These are phyloP conservation scores for Triticum urartu DNA, from an alignment of 176 grass and related monocot species.

Conservation along the genomic window DNA sequence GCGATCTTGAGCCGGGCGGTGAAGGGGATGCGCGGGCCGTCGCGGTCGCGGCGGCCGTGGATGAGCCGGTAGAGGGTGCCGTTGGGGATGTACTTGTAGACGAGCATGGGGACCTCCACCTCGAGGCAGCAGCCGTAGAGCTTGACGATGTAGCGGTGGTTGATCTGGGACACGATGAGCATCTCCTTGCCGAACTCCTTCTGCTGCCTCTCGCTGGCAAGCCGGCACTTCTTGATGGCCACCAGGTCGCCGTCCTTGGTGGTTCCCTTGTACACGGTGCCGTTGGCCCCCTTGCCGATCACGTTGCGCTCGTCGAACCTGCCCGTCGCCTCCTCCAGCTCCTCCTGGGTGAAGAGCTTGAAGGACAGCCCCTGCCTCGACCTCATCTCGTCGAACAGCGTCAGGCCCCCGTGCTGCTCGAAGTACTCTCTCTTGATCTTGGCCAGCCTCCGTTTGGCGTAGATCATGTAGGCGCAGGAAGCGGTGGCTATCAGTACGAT, in stretches of 20 bases:
- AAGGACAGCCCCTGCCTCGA: conserved; percentile 59
- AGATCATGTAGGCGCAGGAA: conserved; percentile 33
- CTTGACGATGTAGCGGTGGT: conserved; percentile 61
- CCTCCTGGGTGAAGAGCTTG: conserved; percentile 57
- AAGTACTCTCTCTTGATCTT: conserved; percentile 52
- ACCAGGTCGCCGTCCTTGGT: conserved; percentile 36
- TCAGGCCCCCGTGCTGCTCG: conserved; percentile 61
- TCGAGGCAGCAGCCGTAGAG: conserved; percentile 67
- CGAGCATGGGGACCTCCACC: conserved; percentile 67
- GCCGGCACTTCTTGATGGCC: conserved; percentile 53
- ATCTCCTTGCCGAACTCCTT: conserved; percentile 82
- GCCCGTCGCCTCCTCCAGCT: conserved; percentile 58
- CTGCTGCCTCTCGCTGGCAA: conserved; percentile 58
- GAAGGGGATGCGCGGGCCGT: conserved; percentile 2
- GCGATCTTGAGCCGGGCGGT: conserved; percentile 43
- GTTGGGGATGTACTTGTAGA: conserved; percentile 55
- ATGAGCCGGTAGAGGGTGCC: conserved; percentile 47
- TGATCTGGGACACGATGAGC: conserved; percentile 76
- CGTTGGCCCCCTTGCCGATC: conserved; percentile 67
- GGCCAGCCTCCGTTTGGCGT: conserved; percentile 41
- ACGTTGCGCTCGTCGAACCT: conserved; percentile 54
- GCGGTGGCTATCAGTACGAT: conserved; percentile 27
- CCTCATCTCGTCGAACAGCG: conserved; percentile 60
- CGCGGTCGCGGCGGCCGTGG: neutral
- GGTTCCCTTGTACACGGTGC: conserved; percentile 68